phyloP scores from a whole-genome alignment of 306 rosid species.

The Citrullus mucosospermus region DNA sequence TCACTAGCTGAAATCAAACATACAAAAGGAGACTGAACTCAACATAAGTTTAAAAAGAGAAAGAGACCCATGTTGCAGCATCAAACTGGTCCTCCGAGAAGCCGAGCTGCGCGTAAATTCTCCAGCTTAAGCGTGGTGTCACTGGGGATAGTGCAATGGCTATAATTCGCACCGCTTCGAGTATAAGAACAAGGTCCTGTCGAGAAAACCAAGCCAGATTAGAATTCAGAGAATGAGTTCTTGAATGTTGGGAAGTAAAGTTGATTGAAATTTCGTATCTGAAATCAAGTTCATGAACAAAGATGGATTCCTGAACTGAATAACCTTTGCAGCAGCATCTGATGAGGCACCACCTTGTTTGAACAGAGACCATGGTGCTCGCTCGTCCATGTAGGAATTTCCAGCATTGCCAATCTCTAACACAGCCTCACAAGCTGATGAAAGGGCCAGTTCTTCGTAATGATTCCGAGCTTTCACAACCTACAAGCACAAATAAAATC shows the following conservation, averaged over 20 bases:
- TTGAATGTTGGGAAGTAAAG: not conserved
- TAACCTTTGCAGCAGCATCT: constrained; percentile 79
- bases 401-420: constrained; percentile 80
- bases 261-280: not conserved
- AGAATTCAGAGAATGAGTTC: not conserved
- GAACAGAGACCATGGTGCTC: constrained; percentile 91
- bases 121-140: constrained; percentile 69
- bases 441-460: constrained; percentile 60
- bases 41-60: constrained; percentile 7
- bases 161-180: constrained; percentile 74
- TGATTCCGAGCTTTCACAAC: constrained; percentile 55
- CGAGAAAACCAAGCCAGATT: constrained; percentile 10
- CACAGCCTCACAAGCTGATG: constrained; percentile 89
- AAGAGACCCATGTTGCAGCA: constrained; percentile 68
- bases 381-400: constrained; percentile 72
- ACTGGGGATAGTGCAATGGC: constrained; percentile 72
- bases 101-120: constrained; percentile 84
- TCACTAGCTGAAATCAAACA: constrained; percentile 5
- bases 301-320: not conserved
- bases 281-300: not conserved
- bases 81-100: constrained; percentile 60
- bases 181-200: constrained; percentile 90
- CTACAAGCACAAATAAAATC: constrained; percentile 20
- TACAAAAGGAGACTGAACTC: not conserved
- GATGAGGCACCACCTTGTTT: constrained; percentile 72